Conservation (phyloP, 768 basidiomycete genomes). For the Tulasnella sp. region DNA sequence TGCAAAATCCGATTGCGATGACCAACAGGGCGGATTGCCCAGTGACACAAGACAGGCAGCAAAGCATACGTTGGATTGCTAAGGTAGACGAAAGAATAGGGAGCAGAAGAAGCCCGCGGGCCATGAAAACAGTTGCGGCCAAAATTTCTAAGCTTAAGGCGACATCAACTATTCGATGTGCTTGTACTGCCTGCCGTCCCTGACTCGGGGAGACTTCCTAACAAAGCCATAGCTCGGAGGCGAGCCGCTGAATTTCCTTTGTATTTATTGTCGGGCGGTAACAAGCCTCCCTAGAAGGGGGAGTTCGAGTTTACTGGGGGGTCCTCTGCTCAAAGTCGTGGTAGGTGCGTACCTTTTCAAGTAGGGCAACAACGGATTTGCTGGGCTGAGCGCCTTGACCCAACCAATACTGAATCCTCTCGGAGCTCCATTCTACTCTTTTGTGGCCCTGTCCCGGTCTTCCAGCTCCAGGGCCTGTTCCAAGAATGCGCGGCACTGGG, state of each 20-base stretch:
- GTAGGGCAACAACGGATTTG: conserved; percentile 66
- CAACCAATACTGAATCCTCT: conserved; percentile 88
- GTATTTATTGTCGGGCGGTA: conserved; percentile 14
- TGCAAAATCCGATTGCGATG: neutral
- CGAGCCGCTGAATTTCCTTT: conserved; percentile 11
- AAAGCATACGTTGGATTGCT: neutral
- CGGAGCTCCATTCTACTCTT: conserved; percentile 83
- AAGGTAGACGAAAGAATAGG: neutral
- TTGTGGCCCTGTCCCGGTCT: conserved; percentile 44
- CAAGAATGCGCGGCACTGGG: conserved; percentile 44
- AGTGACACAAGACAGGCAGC: neutral
- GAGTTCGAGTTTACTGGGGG: neutral
- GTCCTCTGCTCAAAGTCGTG: neutral
- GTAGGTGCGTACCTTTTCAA: conserved; percentile 66
- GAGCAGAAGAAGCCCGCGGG: neutral
- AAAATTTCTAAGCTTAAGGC: neutral
- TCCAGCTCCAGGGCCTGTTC: conserved; percentile 9
- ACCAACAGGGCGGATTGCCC: neutral
- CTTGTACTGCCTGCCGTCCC: neutral
- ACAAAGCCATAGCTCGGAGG: neutral
- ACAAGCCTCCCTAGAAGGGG: neutral
- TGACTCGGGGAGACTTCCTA: neutral
- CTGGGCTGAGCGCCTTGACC: conserved; percentile 79
- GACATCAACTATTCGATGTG: neutral
- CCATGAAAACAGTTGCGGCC: neutral